A percentile compares a stretch with the other conserved stretches of the same genome.
These are phyloP conservation scores for Knoxdaviesia proteae DNA, from an alignment of 2,329 filamentous ascomycete species.

Conservation along the genomic window DNA sequence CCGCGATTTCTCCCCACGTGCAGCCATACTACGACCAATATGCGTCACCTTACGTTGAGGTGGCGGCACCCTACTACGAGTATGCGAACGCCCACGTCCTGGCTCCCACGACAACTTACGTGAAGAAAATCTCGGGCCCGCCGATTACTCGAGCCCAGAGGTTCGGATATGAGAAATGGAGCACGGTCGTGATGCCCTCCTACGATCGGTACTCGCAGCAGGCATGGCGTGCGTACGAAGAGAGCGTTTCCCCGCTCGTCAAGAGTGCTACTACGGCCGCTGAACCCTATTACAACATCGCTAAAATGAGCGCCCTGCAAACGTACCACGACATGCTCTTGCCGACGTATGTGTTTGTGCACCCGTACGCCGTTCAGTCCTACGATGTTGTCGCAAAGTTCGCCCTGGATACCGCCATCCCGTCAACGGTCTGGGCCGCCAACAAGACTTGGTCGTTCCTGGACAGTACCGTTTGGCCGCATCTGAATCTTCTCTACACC, in stretches of 20 bases:
- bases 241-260: constrained; percentile 54
- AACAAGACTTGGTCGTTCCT: constrained; percentile 50
- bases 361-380: constrained; percentile 50
- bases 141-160: constrained; percentile 44
- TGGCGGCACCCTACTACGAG: constrained; percentile 55
- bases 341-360: constrained; percentile 53
- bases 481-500: constrained; percentile 57
- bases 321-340: constrained; percentile 53
- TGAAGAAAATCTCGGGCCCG: constrained; percentile 56
- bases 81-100: constrained; percentile 42
- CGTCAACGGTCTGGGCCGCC: constrained; percentile 50
- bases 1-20: constrained; percentile 47
- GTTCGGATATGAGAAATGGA: constrained; percentile 56
- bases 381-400: constrained; percentile 49
- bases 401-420: constrained; percentile 47
- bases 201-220: constrained; percentile 42
- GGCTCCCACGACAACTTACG: constrained; percentile 44
- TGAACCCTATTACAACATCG: constrained; percentile 52
- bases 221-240: constrained; percentile 45
- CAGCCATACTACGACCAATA: constrained; percentile 74
- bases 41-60: constrained; percentile 61
- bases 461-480: constrained; percentile 61
- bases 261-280: constrained; percentile 33
- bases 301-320: constrained; percentile 39
- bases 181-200: constrained; percentile 56